phyloP scores from a whole-genome alignment of 768 basidiomycete genomes.

The Pseudohyphozyma bogoriensis region DNA sequence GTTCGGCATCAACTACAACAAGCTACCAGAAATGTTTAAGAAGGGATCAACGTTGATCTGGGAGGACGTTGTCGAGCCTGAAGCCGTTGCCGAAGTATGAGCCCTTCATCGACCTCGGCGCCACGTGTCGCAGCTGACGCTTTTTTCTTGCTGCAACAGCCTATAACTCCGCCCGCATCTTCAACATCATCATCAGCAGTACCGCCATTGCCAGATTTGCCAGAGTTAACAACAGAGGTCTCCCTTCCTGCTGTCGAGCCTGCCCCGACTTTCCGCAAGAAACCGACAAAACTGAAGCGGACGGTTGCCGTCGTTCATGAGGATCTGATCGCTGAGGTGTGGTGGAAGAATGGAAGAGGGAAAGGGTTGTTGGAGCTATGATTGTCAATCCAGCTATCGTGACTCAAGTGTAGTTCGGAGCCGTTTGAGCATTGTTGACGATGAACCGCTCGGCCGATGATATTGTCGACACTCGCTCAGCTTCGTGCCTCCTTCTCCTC shows the following conservation, averaged over 20 bases:
- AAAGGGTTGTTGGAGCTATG: constrained; percentile 9
- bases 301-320: constrained; percentile 29
- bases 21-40: constrained; percentile 56
- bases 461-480: too few species aligned
- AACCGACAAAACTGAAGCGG: constrained; percentile 1
- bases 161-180: too few species aligned
- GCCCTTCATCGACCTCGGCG: not conserved
- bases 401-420: too few species aligned
- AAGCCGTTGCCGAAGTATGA: not conserved
- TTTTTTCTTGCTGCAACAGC: not conserved
- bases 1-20: constrained; percentile 82
- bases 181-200: too few species aligned
- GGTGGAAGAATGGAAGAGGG: constrained; percentile 26
- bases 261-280: not conserved
- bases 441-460: too few species aligned
- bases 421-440: too few species aligned
- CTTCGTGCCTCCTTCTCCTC: too few species aligned
- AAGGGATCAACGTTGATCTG: constrained; percentile 80
- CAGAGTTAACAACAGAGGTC: constrained; percentile 5
- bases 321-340: constrained; percentile 31
- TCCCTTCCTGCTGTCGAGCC: not conserved
- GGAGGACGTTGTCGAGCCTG: constrained; percentile 22
- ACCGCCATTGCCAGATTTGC: not conserved
- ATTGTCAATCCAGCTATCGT: too few species aligned
- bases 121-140: not conserved